Base-by-base conservation (phyloP, 768 basidiomycete genomes). In the Leucosporidium yakuticum region DNA sequence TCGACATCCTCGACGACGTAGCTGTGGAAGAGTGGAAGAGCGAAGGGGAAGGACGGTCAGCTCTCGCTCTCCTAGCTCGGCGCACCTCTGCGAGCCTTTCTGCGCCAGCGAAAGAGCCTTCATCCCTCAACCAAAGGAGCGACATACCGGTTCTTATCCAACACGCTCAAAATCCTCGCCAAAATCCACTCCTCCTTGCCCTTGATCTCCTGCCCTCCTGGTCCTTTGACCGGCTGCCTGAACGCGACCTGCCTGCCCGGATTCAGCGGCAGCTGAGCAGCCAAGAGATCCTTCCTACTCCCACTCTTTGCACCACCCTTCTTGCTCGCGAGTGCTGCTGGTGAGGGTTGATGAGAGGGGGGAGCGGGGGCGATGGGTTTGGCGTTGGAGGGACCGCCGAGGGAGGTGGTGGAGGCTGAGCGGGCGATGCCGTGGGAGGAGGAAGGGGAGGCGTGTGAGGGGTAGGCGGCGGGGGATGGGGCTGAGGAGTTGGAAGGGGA, bases 1-100 rank as follows among this genome's bases (percentile, higher is more conserved):
- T 81, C 80, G 23, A 76, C 77, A 73, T 81, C 81, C 32, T 76
- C 68, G 2, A 81, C 80, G 14, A 76, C 76, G 64, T 81, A 81
- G 55, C 79, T 77, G 73, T 25, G 15, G 14, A 2, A 31, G 29
- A 6, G 8, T 17, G 20, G 19, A 2, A 23, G 36, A 19, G 2
- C 20, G 21, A 17, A 44, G 32, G 8, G 8, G 7, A 20, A 11
- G 21, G 17, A 36, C 5, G 34, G 39, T 44, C 39, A 44, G 39
- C 14, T 15, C 39, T 44, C 39, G 39, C 8, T 44, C 39, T 15
- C 34, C 14, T 15, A 44, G 39, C 39, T 44, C 39, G 39, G 39
- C 39, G 39, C 14, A 12, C 39, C 8, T 15, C 14, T 2, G 11
- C 39, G 39, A 44, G 8, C 39, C 39, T 15, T 44, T 44, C 39